These are phyloP conservation scores for Suillus cothurnatus DNA, from an alignment of 768 basidiomycete species.

Conservation along the genomic window DNA sequence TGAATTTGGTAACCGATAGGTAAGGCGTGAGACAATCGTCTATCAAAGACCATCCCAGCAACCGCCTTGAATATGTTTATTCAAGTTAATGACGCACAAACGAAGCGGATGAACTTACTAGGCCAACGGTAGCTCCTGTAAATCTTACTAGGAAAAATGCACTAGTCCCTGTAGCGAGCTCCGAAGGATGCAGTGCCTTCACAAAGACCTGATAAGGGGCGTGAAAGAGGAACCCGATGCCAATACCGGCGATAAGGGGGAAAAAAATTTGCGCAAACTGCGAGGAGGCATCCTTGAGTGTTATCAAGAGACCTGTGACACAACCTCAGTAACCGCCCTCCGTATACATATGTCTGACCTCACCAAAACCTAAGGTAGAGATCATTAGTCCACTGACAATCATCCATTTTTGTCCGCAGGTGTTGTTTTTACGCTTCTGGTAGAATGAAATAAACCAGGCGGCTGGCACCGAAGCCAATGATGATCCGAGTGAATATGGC, in stretches of 20 bases:
- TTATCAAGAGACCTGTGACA: slow-evolving; percentile 61
- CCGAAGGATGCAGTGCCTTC: slow-evolving; percentile 60
- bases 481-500: slow-evolving; percentile 85
- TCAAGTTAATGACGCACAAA: slow-evolving; percentile 10
- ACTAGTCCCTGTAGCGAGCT: slow-evolving; percentile 78
- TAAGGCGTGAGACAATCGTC: slow-evolving; percentile 47
- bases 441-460: slow-evolving; percentile 81
- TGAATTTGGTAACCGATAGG: slow-evolving; percentile 48
- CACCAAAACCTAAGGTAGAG: slow-evolving; percentile 76
- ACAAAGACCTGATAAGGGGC: slow-evolving; percentile 84
- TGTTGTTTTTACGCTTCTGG: slow-evolving; percentile 58
- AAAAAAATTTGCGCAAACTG: slow-evolving; percentile 50
- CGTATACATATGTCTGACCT: slow-evolving; percentile 17
- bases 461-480: slow-evolving; percentile 80
- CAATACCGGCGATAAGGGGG: slow-evolving; percentile 73
- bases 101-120: slow-evolving; percentile 49
- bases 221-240: slow-evolving; percentile 83
- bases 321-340: slow-evolving; percentile 15
- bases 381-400: slow-evolving; percentile 66
- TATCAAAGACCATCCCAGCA: slow-evolving; percentile 74
- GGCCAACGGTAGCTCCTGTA: slow-evolving; percentile 80
- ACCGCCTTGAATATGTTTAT: slow-evolving; percentile 52
- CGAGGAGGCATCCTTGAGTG: slow-evolving; percentile 57
- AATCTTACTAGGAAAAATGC: slow-evolving; percentile 88
- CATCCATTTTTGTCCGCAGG: slow-evolving; percentile 64